Base-by-base conservation (phyloP, 805 yeast genomes). In the Ogataea zsoltii region DNA sequence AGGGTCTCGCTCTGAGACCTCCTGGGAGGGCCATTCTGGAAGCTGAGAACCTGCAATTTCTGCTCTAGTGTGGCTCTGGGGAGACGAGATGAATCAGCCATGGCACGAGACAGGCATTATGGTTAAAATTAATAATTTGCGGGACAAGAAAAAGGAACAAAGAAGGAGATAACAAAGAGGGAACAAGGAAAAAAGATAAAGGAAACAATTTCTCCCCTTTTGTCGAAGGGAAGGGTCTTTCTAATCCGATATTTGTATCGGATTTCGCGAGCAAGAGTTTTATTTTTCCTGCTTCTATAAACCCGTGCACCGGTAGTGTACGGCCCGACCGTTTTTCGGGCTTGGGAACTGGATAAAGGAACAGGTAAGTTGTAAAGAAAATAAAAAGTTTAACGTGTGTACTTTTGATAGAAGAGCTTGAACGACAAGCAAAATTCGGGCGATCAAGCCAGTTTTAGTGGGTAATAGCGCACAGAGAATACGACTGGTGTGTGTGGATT, bases 41-140 rank as follows among this genome's bases (percentile, higher is more conserved):
- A 65, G 36, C 67, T 66, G 33, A 68, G 46, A 4, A 66, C 71
- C 35, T 55, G 55, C 9, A 67, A 54, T 45, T 67, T 68, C 44
- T 68, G 64, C 31, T 47, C 48, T 21, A 65, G 46, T 1, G 58
- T 60, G 5, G 69, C 69, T 17, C 67, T 46, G 7, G 67, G 67
- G 3, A 59, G 53, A 18, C 48, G 56, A 13, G 34, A 38, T 7
- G 34, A 13, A 13, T 28, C 25, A n/a, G 26, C 4, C 23, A 18
- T 33, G 26, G 37, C 14, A n/a, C 12, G 10, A 7, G 37, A 12
- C 9, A 13, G n/a, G 14, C 14, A 15, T 18, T 16, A 16, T 12
- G 10, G n/a, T n/a, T n/a, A n/a, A n/a, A n/a, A n/a, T n/a, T n/a
- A n/a, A n/a, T n/a, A n/a, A n/a, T n/a, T n/a, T n/a, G n/a, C n/a